phyloP scores from a whole-genome alignment of 2,329 filamentous ascomycete species.

The Macrophomina tecta region DNA sequence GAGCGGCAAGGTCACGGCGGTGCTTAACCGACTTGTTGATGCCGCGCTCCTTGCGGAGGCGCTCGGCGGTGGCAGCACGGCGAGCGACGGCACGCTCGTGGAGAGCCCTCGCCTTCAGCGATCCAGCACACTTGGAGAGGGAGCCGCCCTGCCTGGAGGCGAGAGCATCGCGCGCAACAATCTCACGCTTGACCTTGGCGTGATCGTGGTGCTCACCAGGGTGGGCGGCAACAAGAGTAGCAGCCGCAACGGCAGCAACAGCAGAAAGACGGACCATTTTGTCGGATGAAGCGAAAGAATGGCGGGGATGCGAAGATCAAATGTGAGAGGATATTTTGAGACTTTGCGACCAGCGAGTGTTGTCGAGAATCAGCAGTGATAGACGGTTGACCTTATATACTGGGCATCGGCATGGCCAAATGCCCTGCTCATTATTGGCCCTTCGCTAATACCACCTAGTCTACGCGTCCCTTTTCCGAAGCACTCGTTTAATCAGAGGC shows the following conservation, averaged over 20 bases:
- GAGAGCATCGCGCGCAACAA: slow-evolving; percentile 36
- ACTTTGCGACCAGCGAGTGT: slow-evolving; percentile 12
- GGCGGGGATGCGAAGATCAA: neutral
- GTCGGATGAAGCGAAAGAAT: slow-evolving; percentile 1
- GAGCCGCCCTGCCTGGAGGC: slow-evolving; percentile 34
- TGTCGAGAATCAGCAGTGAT: slow-evolving; percentile 20
- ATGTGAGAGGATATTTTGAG: neutral
- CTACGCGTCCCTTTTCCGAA: neutral
- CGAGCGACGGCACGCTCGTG: slow-evolving; percentile 35
- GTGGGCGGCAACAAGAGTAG: slow-evolving; percentile 37
- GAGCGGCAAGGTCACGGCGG: slow-evolving; percentile 39
- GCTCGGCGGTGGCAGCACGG: slow-evolving; percentile 33
- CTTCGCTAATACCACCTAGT: neutral
- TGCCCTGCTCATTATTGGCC: slow-evolving; percentile 14
- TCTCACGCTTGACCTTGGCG: slow-evolving; percentile 39
- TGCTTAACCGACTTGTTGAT: slow-evolving; percentile 33
- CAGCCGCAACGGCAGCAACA: slow-evolving; percentile 33
- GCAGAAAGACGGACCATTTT: slow-evolving; percentile 35
- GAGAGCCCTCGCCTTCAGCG: slow-evolving; percentile 33
- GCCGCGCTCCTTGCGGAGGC: slow-evolving; percentile 36
- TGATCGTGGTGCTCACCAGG: slow-evolving; percentile 44
- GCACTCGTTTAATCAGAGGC: slow-evolving; percentile 15
- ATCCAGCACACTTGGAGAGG: slow-evolving; percentile 34
- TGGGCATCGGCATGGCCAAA: neutral
- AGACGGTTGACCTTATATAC: slow-evolving; percentile 21